Evolutionary conservation across 1,284 basidiomycete species (phyloP).

Genomic region (Tilletia caries): DNA sequence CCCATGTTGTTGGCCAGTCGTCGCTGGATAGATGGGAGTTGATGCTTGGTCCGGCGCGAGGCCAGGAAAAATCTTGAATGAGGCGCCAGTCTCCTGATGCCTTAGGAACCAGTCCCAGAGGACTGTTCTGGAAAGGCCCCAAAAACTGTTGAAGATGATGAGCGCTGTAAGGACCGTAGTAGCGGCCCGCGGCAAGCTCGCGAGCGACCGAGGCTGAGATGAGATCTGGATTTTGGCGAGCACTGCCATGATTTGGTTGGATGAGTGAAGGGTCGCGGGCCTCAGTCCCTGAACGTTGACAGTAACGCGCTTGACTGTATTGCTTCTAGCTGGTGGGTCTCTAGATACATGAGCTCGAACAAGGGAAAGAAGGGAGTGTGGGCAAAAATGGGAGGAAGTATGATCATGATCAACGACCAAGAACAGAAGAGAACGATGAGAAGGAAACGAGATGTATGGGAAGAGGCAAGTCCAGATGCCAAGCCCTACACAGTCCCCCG

Average conservation of each 20-base stretch:
- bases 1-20: background rate
- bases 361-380: too few species aligned
- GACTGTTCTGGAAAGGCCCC: background rate
- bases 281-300: too few species aligned
- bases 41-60: background rate
- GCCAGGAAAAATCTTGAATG: background rate
- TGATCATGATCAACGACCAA: too few species aligned
- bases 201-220: background rate
- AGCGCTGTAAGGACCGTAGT: background rate
- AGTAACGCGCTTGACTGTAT: too few species aligned
- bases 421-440: too few species aligned
- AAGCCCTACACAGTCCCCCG: too few species aligned
- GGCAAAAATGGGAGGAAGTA: too few species aligned
- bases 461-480: too few species aligned
- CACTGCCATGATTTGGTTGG: background rate
- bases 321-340: too few species aligned
- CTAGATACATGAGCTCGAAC: too few species aligned
- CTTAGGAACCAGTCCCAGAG: background rate
- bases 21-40: background rate
- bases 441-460: too few species aligned
- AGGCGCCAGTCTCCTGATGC: background rate
- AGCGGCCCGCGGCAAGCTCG: background rate
- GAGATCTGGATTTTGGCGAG: background rate
- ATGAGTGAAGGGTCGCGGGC: too few species aligned
- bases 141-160: background rate